Evolutionary conservation across 2,329 filamentous ascomycete genomes (phyloP).

Genomic region (Xylaria sp.): DNA sequence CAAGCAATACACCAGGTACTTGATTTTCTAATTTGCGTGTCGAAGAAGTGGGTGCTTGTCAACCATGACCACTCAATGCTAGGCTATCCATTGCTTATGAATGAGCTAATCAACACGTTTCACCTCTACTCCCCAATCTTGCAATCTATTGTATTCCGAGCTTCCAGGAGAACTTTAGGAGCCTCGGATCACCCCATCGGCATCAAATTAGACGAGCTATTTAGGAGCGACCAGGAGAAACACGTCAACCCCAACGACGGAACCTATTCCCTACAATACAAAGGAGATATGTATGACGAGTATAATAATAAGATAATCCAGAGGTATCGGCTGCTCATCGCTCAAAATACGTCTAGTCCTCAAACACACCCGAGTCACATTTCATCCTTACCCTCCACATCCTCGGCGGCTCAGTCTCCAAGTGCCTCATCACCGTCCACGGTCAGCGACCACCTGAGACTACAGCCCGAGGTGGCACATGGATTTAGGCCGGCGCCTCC

Average conservation of each 20-base stretch:
- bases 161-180: slow-evolving; percentile 60
- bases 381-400: slow-evolving; percentile 17
- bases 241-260: slow-evolving; percentile 44
- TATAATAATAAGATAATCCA: slow-evolving; percentile 42
- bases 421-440: slow-evolving; percentile 19
- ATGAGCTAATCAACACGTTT: slow-evolving; percentile 64
- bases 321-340: slow-evolving; percentile 37
- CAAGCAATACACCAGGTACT: slow-evolving; percentile 52
- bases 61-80: slow-evolving; percentile 52
- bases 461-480: slow-evolving; percentile 19
- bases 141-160: slow-evolving; percentile 65
- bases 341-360: slow-evolving; percentile 21
- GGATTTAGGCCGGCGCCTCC: slow-evolving; percentile 19
- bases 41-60: slow-evolving; percentile 54
- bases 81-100: slow-evolving; percentile 65
- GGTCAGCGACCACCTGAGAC: slow-evolving; percentile 15
- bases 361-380: slow-evolving; percentile 19
- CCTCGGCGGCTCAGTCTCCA: slow-evolving; percentile 24
- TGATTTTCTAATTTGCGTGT: slow-evolving; percentile 58
- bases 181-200: slow-evolving; percentile 52
- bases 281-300: slow-evolving; percentile 32
- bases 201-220: slow-evolving; percentile 51
- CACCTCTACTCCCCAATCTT: slow-evolving; percentile 62
- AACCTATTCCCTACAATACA: slow-evolving; percentile 31
- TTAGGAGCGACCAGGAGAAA: slow-evolving; percentile 51